Evolutionary conservation across 2,329 filamentous ascomycete species (phyloP).

Genomic region (Aspergillus flavus): DNA sequence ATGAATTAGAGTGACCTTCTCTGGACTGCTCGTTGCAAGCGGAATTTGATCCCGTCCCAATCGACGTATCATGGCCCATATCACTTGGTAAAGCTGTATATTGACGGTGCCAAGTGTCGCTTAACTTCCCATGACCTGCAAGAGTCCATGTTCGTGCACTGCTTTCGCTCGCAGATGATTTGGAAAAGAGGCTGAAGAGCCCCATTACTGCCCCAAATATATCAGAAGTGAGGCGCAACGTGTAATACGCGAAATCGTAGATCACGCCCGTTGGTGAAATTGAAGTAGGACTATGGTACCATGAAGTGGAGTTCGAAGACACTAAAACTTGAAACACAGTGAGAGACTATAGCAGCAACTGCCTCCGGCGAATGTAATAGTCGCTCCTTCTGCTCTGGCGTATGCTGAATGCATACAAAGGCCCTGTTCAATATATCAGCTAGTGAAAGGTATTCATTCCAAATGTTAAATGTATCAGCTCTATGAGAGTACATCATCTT

Average conservation of each 20-base stretch:
- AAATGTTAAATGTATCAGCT: background rate
- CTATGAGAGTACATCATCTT: background rate
- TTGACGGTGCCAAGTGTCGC: background rate
- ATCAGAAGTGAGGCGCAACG: background rate
- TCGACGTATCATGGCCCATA: background rate
- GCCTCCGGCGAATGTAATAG: background rate
- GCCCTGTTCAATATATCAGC: background rate
- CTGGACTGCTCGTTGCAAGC: background rate
- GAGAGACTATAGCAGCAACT: background rate
- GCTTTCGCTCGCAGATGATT: slow-evolving; percentile 10
- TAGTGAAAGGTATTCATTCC: background rate
- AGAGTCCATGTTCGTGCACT: background rate
- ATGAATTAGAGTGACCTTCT: background rate
- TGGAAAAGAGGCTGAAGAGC: slow-evolving; percentile 15
- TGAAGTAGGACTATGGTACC: background rate
- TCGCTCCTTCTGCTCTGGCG: slow-evolving; percentile 7
- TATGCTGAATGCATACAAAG: background rate
- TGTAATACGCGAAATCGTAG: background rate
- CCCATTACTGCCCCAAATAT: slow-evolving; percentile 12
- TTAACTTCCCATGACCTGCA: background rate
- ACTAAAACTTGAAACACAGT: background rate
- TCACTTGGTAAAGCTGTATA: background rate
- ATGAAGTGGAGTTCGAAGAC: background rate
- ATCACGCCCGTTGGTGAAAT: background rate
- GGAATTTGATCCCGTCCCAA: background rate